phyloP scores from a whole-genome alignment of 306 rosid species.

The Medicago lupulina region DNA sequence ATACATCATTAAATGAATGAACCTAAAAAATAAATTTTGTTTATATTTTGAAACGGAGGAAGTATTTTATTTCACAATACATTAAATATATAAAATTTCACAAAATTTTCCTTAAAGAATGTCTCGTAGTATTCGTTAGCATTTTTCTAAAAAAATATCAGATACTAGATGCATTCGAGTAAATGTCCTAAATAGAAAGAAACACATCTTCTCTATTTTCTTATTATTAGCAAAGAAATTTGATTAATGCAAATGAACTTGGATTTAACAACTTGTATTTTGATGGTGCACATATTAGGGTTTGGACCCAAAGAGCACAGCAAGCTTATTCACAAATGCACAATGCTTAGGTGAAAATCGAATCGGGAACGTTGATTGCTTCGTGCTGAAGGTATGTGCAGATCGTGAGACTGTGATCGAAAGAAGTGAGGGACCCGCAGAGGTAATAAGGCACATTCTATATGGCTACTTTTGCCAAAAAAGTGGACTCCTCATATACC shows the following conservation, averaged over 20 bases:
- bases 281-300: conserved; percentile 53
- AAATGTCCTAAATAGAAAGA: too few relatives aligned
- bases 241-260: not conserved
- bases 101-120: too few relatives aligned
- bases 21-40: too few relatives aligned
- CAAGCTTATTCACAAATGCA: conserved; percentile 86
- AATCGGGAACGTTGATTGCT: conserved; percentile 83
- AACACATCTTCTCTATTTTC: too few relatives aligned
- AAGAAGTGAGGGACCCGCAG: conserved; percentile 87
- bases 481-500: conserved; percentile 86
- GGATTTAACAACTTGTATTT: not conserved
- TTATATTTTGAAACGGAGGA: too few relatives aligned
- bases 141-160: too few relatives aligned
- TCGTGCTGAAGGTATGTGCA: conserved; percentile 75
- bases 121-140: too few relatives aligned
- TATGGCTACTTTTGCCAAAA: conserved; percentile 95
- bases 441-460: conserved; percentile 84
- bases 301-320: conserved; percentile 90
- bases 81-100: too few relatives aligned
- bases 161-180: too few relatives aligned
- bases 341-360: conserved; percentile 88
- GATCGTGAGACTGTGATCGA: conserved; percentile 87
- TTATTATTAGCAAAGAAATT: not conserved
- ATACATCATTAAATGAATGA: too few relatives aligned
- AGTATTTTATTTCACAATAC: too few relatives aligned